Percentiles rank a stretch among this genome's conserved stretches.
Evolutionary conservation across 345 rosid genomes (phyloP).

Genomic region (Salix arbutifolia): DNA sequence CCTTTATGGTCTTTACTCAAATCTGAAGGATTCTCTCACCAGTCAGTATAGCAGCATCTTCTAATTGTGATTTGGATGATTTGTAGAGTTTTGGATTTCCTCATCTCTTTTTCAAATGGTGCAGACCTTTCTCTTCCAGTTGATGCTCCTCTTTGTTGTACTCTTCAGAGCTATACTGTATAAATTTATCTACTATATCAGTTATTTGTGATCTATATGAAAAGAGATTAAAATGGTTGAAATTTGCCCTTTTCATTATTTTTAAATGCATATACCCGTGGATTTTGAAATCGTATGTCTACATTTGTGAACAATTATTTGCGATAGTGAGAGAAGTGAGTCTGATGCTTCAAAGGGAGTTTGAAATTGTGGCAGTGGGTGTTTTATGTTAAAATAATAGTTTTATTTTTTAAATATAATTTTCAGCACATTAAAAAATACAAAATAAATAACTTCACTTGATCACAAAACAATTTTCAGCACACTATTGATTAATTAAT

Average conservation of each 20-base stretch:
- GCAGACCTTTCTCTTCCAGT: not conserved
- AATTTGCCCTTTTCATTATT: not conserved
- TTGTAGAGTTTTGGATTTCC: conserved; percentile 3
- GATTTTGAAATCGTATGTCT: not conserved
- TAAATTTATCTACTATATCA: not conserved
- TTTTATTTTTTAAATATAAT: too few species aligned
- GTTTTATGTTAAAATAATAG: too few species aligned
- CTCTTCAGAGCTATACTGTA: not conserved
- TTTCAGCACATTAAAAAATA: too few species aligned
- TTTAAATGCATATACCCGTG: not conserved
- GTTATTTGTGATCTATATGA: not conserved
- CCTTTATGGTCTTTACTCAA: conserved; percentile 75
- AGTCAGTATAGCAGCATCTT: conserved; percentile 61
- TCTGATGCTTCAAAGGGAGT: not conserved
- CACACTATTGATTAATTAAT: too few species aligned
- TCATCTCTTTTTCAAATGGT: not conserved
- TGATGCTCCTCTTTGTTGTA: not conserved
- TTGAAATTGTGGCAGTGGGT: too few species aligned
- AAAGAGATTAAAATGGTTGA: not conserved
- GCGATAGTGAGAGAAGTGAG: too few species aligned
- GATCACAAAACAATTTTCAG: too few species aligned
- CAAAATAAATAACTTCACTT: too few species aligned
- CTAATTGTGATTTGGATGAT: conserved; percentile 17
- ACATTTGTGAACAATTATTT: not conserved
- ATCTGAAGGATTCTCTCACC: conserved; percentile 68